A percentile compares a stretch with the other conserved stretches of the same genome.
Conservation (phyloP, 805 yeast genomes). For the Wickerhamomyces alni region DNA sequence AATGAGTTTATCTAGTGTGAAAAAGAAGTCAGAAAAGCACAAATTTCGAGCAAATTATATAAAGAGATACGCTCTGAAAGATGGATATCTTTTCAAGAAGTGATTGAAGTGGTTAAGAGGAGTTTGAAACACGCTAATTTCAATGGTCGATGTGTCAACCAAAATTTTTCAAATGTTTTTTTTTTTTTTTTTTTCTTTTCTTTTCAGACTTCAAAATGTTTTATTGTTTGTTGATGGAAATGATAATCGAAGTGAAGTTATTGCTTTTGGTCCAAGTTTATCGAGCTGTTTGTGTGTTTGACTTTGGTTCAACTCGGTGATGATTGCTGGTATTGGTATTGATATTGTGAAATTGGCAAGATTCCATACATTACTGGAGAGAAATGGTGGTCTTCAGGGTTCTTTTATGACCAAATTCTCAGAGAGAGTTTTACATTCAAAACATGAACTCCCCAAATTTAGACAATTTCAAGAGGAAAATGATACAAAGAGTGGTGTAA, state of each 20-base stretch:
- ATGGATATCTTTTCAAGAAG: neutral
- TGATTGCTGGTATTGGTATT: constrained; percentile 45
- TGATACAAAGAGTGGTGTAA: constrained; percentile 24
- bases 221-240: neutral
- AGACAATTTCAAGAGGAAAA: constrained; percentile 7
- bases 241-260: neutral
- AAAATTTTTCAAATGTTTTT: neutral
- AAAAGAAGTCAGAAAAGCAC: too few relatives aligned
- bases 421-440: constrained; percentile 44
- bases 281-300: too few relatives aligned
- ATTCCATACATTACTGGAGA: constrained; percentile 35
- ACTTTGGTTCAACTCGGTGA: neutral
- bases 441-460: constrained; percentile 33
- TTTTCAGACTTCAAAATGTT: neutral
- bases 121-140: neutral
- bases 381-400: constrained; percentile 25
- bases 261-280: too few relatives aligned
- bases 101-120: too few relatives aligned
- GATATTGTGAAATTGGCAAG: constrained; percentile 48
- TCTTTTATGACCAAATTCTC: constrained; percentile 32
- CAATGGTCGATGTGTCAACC: neutral
- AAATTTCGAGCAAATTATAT: too few relatives aligned
- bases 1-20: too few relatives aligned
- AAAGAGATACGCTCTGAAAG: too few relatives aligned
- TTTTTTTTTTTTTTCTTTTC: too few relatives aligned